Conservation (phyloP, 768 basidiomycete genomes). For the Tulasnella sp. region DNA sequence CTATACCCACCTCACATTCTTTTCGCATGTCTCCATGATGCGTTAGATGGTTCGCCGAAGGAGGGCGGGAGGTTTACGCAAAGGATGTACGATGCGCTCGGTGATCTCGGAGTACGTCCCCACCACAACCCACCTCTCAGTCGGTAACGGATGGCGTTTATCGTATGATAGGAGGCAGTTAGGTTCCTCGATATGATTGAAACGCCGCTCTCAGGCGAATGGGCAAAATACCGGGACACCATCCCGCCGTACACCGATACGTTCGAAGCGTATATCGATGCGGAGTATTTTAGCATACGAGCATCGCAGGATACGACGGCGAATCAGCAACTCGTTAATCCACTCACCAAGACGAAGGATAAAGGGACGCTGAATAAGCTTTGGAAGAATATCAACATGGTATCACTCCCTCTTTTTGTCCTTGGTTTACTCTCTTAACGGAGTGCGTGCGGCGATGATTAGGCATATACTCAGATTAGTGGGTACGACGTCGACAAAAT, state of each 20-base stretch:
- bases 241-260: constrained; percentile 40
- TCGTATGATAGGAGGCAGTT: constrained; percentile 40
- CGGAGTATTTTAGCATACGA: constrained; percentile 46
- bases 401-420: background rate
- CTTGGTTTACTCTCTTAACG: background rate
- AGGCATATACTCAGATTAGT: constrained; percentile 5
- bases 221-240: constrained; percentile 36
- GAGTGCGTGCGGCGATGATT: background rate
- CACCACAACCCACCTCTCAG: background rate
- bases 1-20: constrained; percentile 55
- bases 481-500: constrained; percentile 47
- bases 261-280: constrained; percentile 56
- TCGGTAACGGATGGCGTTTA: background rate
- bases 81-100: constrained; percentile 66
- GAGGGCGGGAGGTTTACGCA: constrained; percentile 43
- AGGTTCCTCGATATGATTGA: constrained; percentile 56
- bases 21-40: constrained; percentile 54
- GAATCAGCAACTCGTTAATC: constrained; percentile 47
- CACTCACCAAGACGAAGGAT: constrained; percentile 20
- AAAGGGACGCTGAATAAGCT: constrained; percentile 16
- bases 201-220: constrained; percentile 45
- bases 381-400: constrained; percentile 21
- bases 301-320: constrained; percentile 40
- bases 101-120: constrained; percentile 57
- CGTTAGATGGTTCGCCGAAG: constrained; percentile 50